These are phyloP conservation scores for Vitis hybrid DNA, from an alignment of 177 flowering plant species.

Conservation along the genomic window DNA sequence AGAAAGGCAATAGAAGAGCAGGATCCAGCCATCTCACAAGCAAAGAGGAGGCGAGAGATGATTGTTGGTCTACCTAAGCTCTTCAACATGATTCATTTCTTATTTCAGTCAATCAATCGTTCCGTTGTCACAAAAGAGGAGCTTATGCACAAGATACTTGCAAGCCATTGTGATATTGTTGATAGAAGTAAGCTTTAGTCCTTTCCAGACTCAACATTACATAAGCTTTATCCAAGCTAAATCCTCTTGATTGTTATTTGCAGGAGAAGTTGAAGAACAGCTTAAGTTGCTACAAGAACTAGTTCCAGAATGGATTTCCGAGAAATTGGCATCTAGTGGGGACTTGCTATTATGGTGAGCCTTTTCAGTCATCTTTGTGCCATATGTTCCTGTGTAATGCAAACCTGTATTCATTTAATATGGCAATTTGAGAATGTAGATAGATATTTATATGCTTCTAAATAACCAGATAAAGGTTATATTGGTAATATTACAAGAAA, in stretches of 20 bases:
- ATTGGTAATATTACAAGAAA: too few species aligned
- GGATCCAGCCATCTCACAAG: conserved; percentile 42
- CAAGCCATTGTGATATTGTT: conserved; percentile 43
- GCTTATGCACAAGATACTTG: conserved; percentile 58
- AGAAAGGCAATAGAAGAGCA: conserved; percentile 51
- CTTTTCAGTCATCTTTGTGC: too few species aligned
- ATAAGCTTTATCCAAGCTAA: conserved; percentile 5
- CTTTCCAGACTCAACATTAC: neutral
- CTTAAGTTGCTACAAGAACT: conserved; percentile 63
- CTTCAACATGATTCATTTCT: conserved; percentile 59
- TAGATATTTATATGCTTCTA: too few species aligned
- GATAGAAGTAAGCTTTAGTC: conserved; percentile 58
- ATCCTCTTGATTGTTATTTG: conserved; percentile 9
- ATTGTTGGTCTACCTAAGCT: conserved; percentile 72
- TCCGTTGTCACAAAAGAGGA: conserved; percentile 74
- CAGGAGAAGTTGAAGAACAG: conserved; percentile 86
- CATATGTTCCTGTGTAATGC: neutral
- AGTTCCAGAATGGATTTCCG: conserved; percentile 76
- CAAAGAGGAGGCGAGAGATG: conserved; percentile 28
- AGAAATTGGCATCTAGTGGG: conserved; percentile 54
- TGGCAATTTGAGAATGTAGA: too few species aligned
- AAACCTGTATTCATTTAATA: too few species aligned
- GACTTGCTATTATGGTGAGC: conserved; percentile 60
- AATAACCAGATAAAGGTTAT: too few species aligned
- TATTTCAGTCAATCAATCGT: conserved; percentile 60